These are phyloP conservation scores for Ligustrum vulgare DNA, from an alignment of 257 asterid genomes.

Conservation along the genomic window DNA sequence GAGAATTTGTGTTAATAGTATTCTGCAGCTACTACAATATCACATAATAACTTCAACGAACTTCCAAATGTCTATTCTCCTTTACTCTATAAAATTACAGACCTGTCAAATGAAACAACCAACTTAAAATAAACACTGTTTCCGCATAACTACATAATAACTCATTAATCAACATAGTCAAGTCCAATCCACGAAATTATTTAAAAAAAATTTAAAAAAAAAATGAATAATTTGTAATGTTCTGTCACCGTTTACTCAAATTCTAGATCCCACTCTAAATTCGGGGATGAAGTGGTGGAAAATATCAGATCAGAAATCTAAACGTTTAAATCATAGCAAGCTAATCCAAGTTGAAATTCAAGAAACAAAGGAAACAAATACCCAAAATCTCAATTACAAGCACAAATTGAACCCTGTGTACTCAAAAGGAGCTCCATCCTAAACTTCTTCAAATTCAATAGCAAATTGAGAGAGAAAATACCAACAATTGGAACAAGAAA, in stretches of 20 bases:
- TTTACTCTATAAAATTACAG: slow-evolving; percentile 13
- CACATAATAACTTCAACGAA: slow-evolving; percentile 11
- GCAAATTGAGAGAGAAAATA: slow-evolving; percentile 20
- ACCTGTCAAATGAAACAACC: slow-evolving; percentile 28
- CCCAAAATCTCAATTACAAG: slow-evolving; percentile 18
- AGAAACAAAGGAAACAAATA: slow-evolving; percentile 7
- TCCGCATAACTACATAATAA: slow-evolving; percentile 13
- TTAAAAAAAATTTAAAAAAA: too few species aligned
- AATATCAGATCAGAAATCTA: slow-evolving; percentile 24
- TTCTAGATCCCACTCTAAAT: slow-evolving; percentile 20
- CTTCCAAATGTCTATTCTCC: slow-evolving; percentile 12
- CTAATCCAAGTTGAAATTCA: not conserved
- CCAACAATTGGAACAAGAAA: slow-evolving; percentile 28
- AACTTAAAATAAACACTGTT: slow-evolving; percentile 20
- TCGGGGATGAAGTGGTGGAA: slow-evolving; percentile 11
- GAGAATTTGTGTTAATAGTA: not conserved
- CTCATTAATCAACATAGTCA: not conserved
- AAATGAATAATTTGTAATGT: not conserved
- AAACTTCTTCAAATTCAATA: slow-evolving; percentile 25
- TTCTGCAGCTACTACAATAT: slow-evolving; percentile 5
- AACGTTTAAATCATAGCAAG: slow-evolving; percentile 9
- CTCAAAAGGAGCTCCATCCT: slow-evolving; percentile 25
- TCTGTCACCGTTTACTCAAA: slow-evolving; percentile 18
- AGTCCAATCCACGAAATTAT: not conserved
- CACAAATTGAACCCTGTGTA: slow-evolving; percentile 12